Evolutionary conservation across 2,329 filamentous ascomycete species (phyloP).

Genomic region (Fusarium staphyleae): DNA sequence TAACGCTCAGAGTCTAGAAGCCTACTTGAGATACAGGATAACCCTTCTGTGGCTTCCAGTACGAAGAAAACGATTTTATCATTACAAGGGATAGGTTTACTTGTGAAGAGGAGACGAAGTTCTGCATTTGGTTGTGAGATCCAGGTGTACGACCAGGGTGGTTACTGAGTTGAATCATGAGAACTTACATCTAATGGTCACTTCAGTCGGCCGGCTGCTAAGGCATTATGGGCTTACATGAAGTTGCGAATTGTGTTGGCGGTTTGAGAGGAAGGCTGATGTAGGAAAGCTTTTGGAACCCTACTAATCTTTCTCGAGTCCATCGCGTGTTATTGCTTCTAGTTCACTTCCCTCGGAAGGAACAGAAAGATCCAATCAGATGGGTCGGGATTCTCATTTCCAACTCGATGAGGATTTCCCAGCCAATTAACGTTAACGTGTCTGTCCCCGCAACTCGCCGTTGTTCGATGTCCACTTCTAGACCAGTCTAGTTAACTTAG

Average conservation of each 20-base stretch:
- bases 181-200: slow-evolving; percentile 5
- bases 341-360: neutral
- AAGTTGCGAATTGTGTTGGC: too few relatives aligned
- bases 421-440: slow-evolving; percentile 12
- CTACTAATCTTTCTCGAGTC: too few relatives aligned
- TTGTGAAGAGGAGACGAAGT: neutral
- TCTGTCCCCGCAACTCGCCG: slow-evolving; percentile 15
- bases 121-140: too few relatives aligned
- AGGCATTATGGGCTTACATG: neutral
- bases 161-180: too few relatives aligned
- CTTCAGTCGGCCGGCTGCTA: neutral
- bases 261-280: too few relatives aligned
- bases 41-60: neutral
- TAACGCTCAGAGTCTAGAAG: neutral
- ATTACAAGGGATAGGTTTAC: neutral
- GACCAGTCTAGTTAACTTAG: slow-evolving; percentile 16
- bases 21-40: neutral
- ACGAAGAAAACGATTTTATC: neutral
- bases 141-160: too few relatives aligned
- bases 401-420: neutral
- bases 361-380: slow-evolving; percentile 22
- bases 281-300: too few relatives aligned
- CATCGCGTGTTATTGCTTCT: neutral
- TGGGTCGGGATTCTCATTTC: slow-evolving; percentile 6
- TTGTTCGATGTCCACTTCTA: neutral